These are phyloP conservation scores for Talaromyces sp. DNA, from an alignment of 2,329 filamentous ascomycete species.

Conservation along the genomic window DNA sequence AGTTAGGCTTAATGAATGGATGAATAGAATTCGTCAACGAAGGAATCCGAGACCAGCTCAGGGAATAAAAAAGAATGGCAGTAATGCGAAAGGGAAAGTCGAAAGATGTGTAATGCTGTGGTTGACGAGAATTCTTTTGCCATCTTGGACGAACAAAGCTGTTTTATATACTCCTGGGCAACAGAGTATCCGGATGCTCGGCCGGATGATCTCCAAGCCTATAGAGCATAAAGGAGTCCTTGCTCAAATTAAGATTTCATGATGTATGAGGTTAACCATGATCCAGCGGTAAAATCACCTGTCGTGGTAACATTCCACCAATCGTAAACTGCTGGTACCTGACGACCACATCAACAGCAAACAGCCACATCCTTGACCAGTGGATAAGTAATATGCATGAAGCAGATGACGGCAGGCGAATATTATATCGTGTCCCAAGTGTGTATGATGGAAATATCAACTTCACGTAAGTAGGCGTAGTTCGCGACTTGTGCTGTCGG, in stretches of 20 bases:
- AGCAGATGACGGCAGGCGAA: not conserved
- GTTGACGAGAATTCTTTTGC: not conserved
- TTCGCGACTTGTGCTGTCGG: not conserved
- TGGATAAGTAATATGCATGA: slow-evolving; percentile 1
- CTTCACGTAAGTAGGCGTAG: not conserved
- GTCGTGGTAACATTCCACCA: not conserved
- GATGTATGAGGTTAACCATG: not conserved
- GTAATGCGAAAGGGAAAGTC: not conserved
- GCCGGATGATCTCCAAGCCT: not conserved
- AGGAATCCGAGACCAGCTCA: slow-evolving; percentile 13
- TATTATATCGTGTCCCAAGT: not conserved
- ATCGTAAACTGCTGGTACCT: not conserved
- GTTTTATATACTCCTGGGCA: not conserved
- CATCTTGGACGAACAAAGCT: not conserved
- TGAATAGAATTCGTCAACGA: not conserved
- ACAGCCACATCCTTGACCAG: not conserved
- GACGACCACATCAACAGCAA: not conserved
- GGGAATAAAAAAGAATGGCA: not conserved
- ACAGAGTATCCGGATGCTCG: not conserved
- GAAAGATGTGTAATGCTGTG: not conserved
- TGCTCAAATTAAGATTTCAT: slow-evolving; percentile 2
- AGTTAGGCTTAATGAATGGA: not conserved
- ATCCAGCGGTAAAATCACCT: not conserved
- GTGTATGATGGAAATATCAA: not conserved
- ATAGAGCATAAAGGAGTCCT: not conserved